Evolutionary conservation across 163 green algal species (phyloP).

Genomic region (Prototheca cutis): DNA sequence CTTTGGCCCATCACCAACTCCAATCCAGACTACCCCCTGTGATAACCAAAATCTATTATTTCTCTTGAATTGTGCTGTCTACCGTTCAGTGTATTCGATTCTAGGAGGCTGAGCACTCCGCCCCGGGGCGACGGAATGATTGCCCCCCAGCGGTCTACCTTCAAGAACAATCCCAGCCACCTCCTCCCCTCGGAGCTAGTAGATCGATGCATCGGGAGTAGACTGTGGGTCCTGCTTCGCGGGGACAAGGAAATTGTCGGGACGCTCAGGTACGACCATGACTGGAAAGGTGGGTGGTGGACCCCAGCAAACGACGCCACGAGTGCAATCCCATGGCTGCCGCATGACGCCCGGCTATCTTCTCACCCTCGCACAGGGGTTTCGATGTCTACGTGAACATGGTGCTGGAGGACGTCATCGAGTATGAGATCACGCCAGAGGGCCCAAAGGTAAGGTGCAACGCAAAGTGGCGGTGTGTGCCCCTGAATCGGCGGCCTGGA

Average conservation of each 20-base stretch:
- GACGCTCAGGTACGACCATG: constrained; percentile 19
- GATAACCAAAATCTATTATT: too few species aligned
- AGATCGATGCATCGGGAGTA: constrained; percentile 84
- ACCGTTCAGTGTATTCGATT: too few species aligned
- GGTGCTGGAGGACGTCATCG: constrained; percentile 95
- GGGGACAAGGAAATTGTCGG: constrained; percentile 76
- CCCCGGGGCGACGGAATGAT: too few species aligned
- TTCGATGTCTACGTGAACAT: constrained; percentile 99
- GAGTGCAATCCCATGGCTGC: neutral
- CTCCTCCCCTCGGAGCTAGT: constrained; percentile 89
- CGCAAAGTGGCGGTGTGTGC: neutral
- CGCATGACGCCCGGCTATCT: neutral
- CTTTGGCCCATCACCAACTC: too few species aligned
- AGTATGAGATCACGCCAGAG: constrained; percentile 74
- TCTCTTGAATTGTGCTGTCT: too few species aligned
- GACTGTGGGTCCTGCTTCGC: constrained; percentile 94
- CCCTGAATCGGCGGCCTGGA: neutral
- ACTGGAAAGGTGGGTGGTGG: neutral
- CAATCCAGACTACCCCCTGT: too few species aligned
- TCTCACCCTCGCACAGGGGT: constrained; percentile 33
- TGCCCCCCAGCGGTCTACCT: constrained; percentile 34
- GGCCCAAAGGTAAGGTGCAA: constrained; percentile 34
- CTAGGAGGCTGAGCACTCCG: too few species aligned
- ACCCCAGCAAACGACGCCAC: neutral
- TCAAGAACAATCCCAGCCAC: constrained; percentile 63